Evolutionary conservation across 2,329 filamentous ascomycete genomes (phyloP), one percentile per base, ranked within the genome.

Genomic region (Pseudocercospora cruenta): DNA sequence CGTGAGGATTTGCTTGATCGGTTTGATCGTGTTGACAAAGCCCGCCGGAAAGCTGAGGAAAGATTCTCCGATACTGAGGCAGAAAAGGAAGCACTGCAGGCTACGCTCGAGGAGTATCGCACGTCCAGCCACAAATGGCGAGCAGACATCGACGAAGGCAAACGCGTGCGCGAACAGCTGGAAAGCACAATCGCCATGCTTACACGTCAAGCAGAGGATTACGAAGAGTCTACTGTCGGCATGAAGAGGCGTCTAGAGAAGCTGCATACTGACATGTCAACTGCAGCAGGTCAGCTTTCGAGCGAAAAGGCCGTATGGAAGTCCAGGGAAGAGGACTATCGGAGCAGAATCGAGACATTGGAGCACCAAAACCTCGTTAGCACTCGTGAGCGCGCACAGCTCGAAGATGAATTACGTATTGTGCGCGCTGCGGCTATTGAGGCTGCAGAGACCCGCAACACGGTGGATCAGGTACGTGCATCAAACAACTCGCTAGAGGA

Each of bases 251-350:
- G 95, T 79, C 91, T 97, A 74, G 88, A 94, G 72, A 88, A 88
- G 66, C 83, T 99, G 45, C 94, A 98, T 79, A 87, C 93, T 69
- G 93, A 97, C 72, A 94, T 98, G 90, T 87, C 89, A 33, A 84
- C 84, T 63, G 91, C 93, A 58, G 90, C 92, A 61, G 88, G 88
- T 55, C 90, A 96, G 68, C 88, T 97, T 68, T 89, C 91, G 22
- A 88, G 91, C 73, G 94, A 98, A 76, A 94, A 94, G 76, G 88
- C 90, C 31, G 85, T 87, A 39, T 94, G 91, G 80, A 88, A 88
- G 73, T 91, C 91, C 80, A 90, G 80, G 64, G 87, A 88, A 71
- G 83, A 88, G 65, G 82, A 86, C n/a, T 82, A 86, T 55, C 78
- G 81, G 65, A 81, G 81, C 69, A 83, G 81, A 67, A 84, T 86